Conservation (phyloP, 2,329 filamentous ascomycete genomes). For the Aureobasidium sp. region DNA sequence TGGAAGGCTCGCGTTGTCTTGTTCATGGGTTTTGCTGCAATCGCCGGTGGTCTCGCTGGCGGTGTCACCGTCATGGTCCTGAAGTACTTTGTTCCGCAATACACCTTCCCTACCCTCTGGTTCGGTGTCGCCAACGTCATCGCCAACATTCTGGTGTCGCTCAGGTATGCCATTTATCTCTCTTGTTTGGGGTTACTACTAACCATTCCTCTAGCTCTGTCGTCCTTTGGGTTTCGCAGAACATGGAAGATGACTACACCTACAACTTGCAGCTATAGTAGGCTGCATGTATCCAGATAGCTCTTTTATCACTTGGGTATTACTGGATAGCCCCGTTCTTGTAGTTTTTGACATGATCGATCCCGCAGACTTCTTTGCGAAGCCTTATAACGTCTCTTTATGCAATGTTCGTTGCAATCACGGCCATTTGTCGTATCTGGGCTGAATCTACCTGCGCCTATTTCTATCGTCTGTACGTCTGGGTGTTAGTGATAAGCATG, state of each 20-base stretch:
- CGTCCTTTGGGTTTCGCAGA: constrained; percentile 62
- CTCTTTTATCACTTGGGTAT: neutral
- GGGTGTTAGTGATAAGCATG: neutral
- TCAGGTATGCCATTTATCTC: constrained; percentile 44
- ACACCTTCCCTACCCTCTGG: constrained; percentile 54
- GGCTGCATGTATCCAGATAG: neutral
- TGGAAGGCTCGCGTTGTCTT: constrained; percentile 62
- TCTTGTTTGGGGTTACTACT: neutral
- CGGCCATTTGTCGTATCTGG: neutral
- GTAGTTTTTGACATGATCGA: neutral
- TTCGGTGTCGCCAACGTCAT: constrained; percentile 60
- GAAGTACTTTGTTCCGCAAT: constrained; percentile 56
- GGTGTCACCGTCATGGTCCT: constrained; percentile 59
- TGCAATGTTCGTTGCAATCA: neutral
- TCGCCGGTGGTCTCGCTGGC: constrained; percentile 59
- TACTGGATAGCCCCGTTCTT: neutral
- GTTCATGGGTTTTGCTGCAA: constrained; percentile 60
- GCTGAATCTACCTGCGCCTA: neutral
- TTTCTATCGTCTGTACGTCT: neutral
- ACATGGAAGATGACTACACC: constrained; percentile 65
- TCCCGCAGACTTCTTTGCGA: neutral
- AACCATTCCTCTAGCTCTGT: constrained; percentile 40
- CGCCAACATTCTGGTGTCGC: constrained; percentile 57
- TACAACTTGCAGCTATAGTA: constrained; percentile 56
- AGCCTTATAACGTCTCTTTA: neutral